Conservation (phyloP, 1,284 basidiomycete genomes). For the Melampsora americana region DNA sequence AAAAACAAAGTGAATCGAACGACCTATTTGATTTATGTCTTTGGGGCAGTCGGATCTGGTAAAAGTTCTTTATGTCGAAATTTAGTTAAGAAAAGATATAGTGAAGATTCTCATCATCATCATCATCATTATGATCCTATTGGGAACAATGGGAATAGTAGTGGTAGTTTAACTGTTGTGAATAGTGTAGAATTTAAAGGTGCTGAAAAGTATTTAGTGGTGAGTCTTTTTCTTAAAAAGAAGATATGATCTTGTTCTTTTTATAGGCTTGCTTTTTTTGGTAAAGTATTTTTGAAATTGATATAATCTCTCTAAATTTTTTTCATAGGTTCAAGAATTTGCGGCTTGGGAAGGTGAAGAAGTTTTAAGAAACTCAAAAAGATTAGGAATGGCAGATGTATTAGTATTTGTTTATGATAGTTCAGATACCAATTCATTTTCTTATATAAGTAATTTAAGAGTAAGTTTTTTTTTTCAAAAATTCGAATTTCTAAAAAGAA, state of each 20-base stretch:
- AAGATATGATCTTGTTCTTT: neutral
- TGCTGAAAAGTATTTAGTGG: conserved; percentile 91
- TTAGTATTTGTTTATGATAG: conserved; percentile 96
- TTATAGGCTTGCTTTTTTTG: neutral
- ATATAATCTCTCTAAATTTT: conserved; percentile 43
- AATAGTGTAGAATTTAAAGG: conserved; percentile 93
- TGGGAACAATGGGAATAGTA: no score
- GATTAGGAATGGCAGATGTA: conserved; percentile 85
- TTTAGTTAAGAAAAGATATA: conserved; percentile 64
- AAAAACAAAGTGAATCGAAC: conserved; percentile 76
- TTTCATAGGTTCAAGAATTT: conserved; percentile 82
- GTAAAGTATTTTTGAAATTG: neutral
- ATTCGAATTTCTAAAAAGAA: no score
- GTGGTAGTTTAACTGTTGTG: conserved; percentile 66
- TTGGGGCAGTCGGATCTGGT: conserved; percentile 91
- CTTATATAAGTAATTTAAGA: conserved; percentile 91
- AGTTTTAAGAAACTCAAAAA: conserved; percentile 80
- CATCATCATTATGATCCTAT: no score
- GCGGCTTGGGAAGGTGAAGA: conserved; percentile 92
- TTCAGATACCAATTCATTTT: conserved; percentile 97
- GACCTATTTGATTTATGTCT: conserved; percentile 86
- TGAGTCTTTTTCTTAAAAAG: conserved; percentile 59
- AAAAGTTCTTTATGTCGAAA: conserved; percentile 82
- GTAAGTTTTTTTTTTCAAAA: no score
- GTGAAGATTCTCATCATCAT: conserved; percentile 13